These are phyloP conservation scores for Penicillium antarcticum DNA, from an alignment of 495 filamentous ascomycete species.

Conservation along the genomic window DNA sequence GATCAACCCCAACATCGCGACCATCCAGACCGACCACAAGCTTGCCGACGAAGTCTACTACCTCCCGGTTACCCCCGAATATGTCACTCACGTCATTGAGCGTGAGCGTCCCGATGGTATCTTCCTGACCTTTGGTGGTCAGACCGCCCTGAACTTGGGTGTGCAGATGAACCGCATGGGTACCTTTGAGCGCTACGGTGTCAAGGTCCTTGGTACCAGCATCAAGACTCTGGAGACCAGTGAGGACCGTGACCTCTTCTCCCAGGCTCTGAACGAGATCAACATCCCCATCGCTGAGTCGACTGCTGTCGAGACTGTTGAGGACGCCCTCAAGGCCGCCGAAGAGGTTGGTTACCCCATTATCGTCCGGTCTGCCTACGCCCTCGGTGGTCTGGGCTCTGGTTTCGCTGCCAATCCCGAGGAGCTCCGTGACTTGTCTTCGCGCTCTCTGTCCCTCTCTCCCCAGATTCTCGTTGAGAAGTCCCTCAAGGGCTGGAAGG, in stretches of 20 bases:
- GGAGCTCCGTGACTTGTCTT: slow-evolving; percentile 88
- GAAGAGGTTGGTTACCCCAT: slow-evolving; percentile 90
- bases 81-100: slow-evolving; percentile 94
- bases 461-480: slow-evolving; percentile 98
- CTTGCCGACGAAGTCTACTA: slow-evolving; percentile 98
- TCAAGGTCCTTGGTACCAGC: slow-evolving; percentile 91
- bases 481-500: slow-evolving; percentile 99
- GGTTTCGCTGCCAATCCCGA: slow-evolving; percentile 95
- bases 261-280: slow-evolving; percentile 88
- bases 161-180: slow-evolving; percentile 97
- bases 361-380: slow-evolving; percentile 95
- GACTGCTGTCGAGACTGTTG: slow-evolving; percentile 83
- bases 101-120: slow-evolving; percentile 92
- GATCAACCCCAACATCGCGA: slow-evolving; percentile 98
- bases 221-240: slow-evolving; percentile 90
- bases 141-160: slow-evolving; percentile 93
- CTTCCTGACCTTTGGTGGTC: slow-evolving; percentile 92
- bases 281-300: slow-evolving; percentile 96
- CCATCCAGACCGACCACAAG: slow-evolving; percentile 97
- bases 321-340: slow-evolving; percentile 86
- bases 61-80: slow-evolving; percentile 93
- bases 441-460: slow-evolving; percentile 88
- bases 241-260: slow-evolving; percentile 94
- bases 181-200: slow-evolving; percentile 89
- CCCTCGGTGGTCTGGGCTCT: slow-evolving; percentile 90